phyloP scores from a whole-genome alignment of 805 yeast genomes.

The Zygosaccharomyces pseudorouxii region DNA sequence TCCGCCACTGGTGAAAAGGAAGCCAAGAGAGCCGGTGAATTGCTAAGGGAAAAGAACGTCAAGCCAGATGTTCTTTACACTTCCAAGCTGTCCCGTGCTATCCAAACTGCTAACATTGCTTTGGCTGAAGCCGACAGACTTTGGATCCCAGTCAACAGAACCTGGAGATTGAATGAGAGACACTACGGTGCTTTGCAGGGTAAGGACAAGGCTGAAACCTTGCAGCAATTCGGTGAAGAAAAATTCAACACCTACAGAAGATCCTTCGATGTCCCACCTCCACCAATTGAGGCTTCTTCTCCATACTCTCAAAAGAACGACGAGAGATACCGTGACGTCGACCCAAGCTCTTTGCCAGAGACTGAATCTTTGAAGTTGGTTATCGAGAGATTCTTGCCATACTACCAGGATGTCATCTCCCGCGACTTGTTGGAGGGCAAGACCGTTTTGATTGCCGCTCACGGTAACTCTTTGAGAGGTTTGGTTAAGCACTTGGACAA shows the following conservation, averaged over 20 bases:
- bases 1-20: conserved; percentile 82
- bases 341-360: conserved; percentile 82
- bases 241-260: conserved; percentile 97
- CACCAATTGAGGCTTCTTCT: conserved; percentile 70
- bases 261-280: conserved; percentile 95
- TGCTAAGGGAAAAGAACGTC: conserved; percentile 80
- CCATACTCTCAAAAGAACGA: conserved; percentile 84
- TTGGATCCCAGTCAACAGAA: conserved; percentile 87
- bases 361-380: conserved; percentile 94
- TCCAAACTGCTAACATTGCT: conserved; percentile 95
- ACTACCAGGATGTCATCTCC: conserved; percentile 92
- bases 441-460: conserved; percentile 92
- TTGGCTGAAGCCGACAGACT: conserved; percentile 82
- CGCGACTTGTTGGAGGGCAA: conserved; percentile 78
- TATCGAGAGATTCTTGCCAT: conserved; percentile 93
- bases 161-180: conserved; percentile 98
- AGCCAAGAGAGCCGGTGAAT: conserved; percentile 90
- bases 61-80: conserved; percentile 87
- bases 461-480: conserved; percentile 97
- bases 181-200: conserved; percentile 99
- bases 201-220: conserved; percentile 92
- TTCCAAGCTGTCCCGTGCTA: conserved; percentile 88
- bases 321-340: conserved; percentile 76
- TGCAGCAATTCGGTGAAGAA: conserved; percentile 82
- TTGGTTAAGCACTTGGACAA: conserved; percentile 92